phyloP scores from a whole-genome alignment of 306 rosid genomes.

The Trifolium fragiferum region DNA sequence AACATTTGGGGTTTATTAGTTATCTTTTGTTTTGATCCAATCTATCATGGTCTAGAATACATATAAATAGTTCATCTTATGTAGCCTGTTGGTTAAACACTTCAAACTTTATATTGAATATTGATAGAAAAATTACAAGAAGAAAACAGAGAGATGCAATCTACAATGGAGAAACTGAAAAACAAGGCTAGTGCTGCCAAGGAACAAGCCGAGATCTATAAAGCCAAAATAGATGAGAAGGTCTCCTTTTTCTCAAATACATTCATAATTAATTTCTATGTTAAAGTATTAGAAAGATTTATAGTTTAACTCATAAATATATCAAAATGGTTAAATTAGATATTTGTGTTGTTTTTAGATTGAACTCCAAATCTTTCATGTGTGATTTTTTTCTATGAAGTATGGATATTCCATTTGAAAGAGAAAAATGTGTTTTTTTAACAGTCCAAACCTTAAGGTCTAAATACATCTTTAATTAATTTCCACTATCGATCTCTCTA shows the following conservation, averaged over 20 bases:
- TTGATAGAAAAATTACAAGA: not conserved
- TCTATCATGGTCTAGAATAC: not conserved
- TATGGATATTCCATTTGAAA: no score
- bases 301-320: no score
- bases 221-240: conserved; percentile 69
- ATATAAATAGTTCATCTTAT: conserved; percentile 13
- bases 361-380: no score
- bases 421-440: no score
- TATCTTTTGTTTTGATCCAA: not conserved
- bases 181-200: conserved; percentile 66
- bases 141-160: conserved; percentile 42
- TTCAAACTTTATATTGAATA: not conserved
- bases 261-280: no score
- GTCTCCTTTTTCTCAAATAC: conserved; percentile 20
- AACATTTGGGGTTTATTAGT: not conserved
- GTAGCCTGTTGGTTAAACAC: not conserved
- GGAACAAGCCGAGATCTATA: conserved; percentile 49
- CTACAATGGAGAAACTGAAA: conserved; percentile 64
- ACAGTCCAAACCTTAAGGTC: no score
- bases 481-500: no score
- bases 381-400: no score
- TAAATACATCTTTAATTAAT: no score
- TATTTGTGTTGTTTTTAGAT: no score
- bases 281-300: no score
- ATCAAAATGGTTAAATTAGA: no score